These are phyloP conservation scores for Arthrobotrys musiformis DNA, from an alignment of 2,329 filamentous ascomycete species.

Conservation along the genomic window DNA sequence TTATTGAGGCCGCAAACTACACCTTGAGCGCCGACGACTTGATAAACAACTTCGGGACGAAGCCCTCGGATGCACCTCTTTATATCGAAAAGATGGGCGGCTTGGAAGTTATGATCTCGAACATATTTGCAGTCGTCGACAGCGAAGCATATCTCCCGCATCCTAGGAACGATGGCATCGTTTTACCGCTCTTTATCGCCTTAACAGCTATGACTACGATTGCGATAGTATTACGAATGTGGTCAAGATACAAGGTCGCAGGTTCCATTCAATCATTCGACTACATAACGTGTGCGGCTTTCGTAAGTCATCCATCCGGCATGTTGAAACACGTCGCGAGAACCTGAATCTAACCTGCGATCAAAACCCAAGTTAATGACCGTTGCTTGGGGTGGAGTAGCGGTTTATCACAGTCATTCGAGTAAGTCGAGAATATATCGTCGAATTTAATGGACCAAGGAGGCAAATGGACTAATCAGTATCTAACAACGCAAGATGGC, in stretches of 20 bases:
- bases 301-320: neutral
- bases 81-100: constrained; percentile 2
- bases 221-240: constrained; percentile 16
- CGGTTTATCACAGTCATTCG: neutral
- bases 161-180: neutral
- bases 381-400: constrained; percentile 7
- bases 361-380: constrained; percentile 11
- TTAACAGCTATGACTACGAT: constrained; percentile 30
- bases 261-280: constrained; percentile 10
- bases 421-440: neutral
- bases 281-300: neutral
- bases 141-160: neutral
- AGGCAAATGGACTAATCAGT: neutral
- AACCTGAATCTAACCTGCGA: neutral
- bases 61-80: neutral
- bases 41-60: constrained; percentile 10
- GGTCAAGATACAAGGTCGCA: constrained; percentile 19
- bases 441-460: neutral
- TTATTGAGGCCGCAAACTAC: neutral
- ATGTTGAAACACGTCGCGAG: neutral
- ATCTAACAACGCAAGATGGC: neutral
- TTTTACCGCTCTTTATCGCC: constrained; percentile 13
- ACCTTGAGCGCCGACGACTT: constrained; percentile 10
- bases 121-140: neutral
- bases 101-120: neutral